These are phyloP conservation scores for Phtheirospermum japonicum DNA, from an alignment of 257 asterid genomes.

Conservation along the genomic window DNA sequence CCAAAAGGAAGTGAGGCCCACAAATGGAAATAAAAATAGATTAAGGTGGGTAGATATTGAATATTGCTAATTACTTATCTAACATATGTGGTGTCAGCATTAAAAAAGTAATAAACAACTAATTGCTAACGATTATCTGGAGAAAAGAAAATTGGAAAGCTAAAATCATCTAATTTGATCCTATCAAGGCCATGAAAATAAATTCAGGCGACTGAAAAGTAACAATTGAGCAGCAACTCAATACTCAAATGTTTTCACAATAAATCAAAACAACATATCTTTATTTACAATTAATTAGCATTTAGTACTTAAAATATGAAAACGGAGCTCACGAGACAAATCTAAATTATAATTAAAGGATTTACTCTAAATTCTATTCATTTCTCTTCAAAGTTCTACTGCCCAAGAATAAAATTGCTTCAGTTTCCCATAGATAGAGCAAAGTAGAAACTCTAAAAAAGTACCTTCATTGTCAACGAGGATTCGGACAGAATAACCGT, in stretches of 20 bases:
- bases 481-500: conserved; percentile 85
- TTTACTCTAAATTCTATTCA: too few relatives aligned
- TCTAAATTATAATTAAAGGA: too few relatives aligned
- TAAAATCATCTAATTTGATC: too few relatives aligned
- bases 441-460: too few relatives aligned
- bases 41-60: background rate
- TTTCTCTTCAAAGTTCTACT: too few relatives aligned
- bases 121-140: background rate
- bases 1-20: background rate
- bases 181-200: background rate
- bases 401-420: too few relatives aligned
- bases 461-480: conserved; percentile 76
- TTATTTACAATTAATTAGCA: too few relatives aligned
- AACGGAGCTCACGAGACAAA: background rate
- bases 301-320: background rate
- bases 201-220: conserved; percentile 1
- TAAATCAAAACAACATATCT: background rate
- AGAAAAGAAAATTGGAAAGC: background rate
- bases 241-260: too few relatives aligned
- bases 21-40: background rate
- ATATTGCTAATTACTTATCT: background rate
- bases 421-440: background rate
- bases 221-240: too few relatives aligned
- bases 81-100: background rate
- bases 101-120: too few relatives aligned